Evolutionary conservation across 805 yeast genomes (phyloP), one percentile per base, ranked within the genome.

Genomic region (Kodamaea restingae): DNA sequence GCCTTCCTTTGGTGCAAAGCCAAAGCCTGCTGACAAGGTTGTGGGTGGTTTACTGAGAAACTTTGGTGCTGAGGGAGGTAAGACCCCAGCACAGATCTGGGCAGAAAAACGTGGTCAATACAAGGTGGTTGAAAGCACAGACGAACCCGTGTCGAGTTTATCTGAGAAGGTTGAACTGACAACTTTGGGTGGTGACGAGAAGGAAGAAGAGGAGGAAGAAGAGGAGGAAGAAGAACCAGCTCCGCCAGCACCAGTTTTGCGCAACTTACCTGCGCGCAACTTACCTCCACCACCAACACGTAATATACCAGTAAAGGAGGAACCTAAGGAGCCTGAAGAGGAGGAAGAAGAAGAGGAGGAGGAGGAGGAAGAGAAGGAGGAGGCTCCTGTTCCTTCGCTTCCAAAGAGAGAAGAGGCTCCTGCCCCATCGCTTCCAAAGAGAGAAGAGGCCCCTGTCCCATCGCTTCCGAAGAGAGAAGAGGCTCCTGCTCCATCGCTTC

Each of bases 11-110:
- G 71, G 71, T 17, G 40, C 57, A 32, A 62, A 65, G 15, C 32
- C 32, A 6, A 30, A 30, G 32, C 14, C 21, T 10, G 20, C 20
- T 7, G 70, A 70, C 18, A 71, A 74, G 43, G 61, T 72, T 3
- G 72, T 74, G 33, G 78, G 80, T 39, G 91, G 87, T 28, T 64
- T 79, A 36, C 71, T 77, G 20, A 68, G 75, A 54, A 71, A 78
- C 56, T 82, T 76, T 57, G 93, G 76, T 45, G 65, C 81, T 39
- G 75, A 75, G 45, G 76, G 73, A 44, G 96, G 95, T 44, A 85
- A 87, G 61, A 84, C 95, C 6, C 96, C 97, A 17, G 96, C 96
- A 20, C 96, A 88, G 65, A 53, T 86, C 20, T 88, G 97, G 97
- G 97, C 96, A 17, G 96, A 84, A 57, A 84, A 81, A 65, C 79